Base-by-base conservation (phyloP, 169 alveolate genomes). In the Neospora caninum region DNA sequence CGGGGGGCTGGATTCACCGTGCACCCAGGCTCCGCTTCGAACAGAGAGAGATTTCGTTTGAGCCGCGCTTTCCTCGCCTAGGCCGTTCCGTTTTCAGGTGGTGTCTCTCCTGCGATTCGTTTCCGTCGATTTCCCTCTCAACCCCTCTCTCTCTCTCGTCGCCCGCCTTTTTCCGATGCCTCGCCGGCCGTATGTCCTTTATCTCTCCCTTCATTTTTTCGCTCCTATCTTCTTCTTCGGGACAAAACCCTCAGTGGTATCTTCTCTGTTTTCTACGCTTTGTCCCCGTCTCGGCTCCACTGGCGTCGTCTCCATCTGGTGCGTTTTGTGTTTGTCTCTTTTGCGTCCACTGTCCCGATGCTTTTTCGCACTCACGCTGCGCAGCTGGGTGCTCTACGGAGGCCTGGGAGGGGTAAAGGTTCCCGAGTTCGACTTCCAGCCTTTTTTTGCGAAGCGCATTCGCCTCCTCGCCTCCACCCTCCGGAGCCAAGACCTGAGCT, bases 321-420 rank as follows among this genome's bases (percentile, higher is more conserved):
- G 82, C 38, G 42, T 69, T 18, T 69, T 2, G 34, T 69, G 6
- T 69, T 69, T 29, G 42, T 9, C 34, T 9, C 82, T 6, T 34
- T 69, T 18, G 4, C 82, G 42, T 18, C 18, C 82, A 9, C 22
- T 20, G 4, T 69, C 22, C 18, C 58, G 22, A 13, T 49, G 58
- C 18, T 6, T 20, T 4, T 69, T 69, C 82, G 7, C 82, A 2
- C 22, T 64, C 27, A 20, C 82, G 4, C 73, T 39, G 10, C 43
- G 36, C 64, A 91, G 94, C 54, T 91, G 94, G 94, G 42, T 91
- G 10, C 27, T 91, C 25, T 91, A 91, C 41, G 94, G 94, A 4
- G 22, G 64, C 0, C 54, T 91, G 2, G 94, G 94, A 10, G 94
- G 94, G 9, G 53, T 69, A 25, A 36, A 39, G 41, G 42, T n/a